phyloP scores from a whole-genome alignment of 2,329 filamentous ascomycete genomes.

The Albophoma yamanashiensis region DNA sequence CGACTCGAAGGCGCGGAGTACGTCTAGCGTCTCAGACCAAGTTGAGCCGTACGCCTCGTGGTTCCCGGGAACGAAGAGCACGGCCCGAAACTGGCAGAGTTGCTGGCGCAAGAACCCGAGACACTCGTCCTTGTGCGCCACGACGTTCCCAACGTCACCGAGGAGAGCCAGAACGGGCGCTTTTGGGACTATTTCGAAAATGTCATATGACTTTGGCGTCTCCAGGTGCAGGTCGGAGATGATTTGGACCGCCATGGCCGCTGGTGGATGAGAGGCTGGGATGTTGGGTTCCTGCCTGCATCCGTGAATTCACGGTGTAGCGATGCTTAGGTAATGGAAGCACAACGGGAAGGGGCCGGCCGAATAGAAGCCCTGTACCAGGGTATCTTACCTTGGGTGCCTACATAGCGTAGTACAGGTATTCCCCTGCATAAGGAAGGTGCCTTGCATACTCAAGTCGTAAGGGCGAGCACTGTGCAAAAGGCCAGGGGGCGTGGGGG shows the following conservation, averaged over 20 bases:
- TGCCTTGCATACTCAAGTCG: no score
- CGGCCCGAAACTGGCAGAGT: conserved; percentile 32
- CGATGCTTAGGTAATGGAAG: no score
- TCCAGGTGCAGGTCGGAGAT: conserved; percentile 51
- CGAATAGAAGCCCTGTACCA: no score
- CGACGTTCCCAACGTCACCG: conserved; percentile 41
- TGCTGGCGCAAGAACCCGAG: conserved; percentile 35
- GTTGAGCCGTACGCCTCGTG: conserved; percentile 40
- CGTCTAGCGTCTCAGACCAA: conserved; percentile 20
- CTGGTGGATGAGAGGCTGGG: neutral
- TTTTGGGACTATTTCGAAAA: conserved; percentile 33
- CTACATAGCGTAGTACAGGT: no score
- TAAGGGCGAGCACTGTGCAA: no score
- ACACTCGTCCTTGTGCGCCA: conserved; percentile 25
- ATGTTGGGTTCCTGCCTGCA: no score
- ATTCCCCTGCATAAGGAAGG: no score
- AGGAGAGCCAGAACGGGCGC: conserved; percentile 43
- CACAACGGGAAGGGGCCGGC: no score
- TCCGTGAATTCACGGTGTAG: no score
- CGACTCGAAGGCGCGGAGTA: conserved; percentile 21
- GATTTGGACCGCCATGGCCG: conserved; percentile 21
- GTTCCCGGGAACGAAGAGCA: conserved; percentile 45
- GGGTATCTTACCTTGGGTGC: no score
- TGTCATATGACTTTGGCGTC: conserved; percentile 33
- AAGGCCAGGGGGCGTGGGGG: no score